Evolutionary conservation across 106 monocot genomes (phyloP).

Genomic region (Amphibolis antarctica): DNA sequence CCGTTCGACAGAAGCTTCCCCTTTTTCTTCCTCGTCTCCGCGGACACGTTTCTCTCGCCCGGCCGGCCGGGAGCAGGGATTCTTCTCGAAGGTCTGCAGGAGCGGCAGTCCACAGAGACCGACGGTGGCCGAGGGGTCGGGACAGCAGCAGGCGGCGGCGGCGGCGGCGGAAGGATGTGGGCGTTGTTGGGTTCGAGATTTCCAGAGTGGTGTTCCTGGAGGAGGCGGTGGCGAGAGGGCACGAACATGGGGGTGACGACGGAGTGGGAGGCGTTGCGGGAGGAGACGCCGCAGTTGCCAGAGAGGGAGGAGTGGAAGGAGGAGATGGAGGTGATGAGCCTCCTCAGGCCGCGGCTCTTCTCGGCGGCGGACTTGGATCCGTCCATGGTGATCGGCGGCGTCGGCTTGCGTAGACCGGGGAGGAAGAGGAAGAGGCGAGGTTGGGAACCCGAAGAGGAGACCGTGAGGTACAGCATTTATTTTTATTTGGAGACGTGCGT

Average conservation of each 20-base stretch:
- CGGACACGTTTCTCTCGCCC: conserved; percentile 3
- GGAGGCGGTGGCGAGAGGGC: conserved; percentile 11
- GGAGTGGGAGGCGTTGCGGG: conserved; percentile 6
- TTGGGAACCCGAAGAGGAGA: no score
- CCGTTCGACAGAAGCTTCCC: conserved; percentile 14
- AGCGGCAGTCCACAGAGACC: neutral
- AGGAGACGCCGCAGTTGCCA: conserved; percentile 4
- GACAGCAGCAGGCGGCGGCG: neutral
- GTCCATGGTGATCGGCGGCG: neutral
- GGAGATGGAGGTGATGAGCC: neutral
- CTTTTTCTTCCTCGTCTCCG: neutral
- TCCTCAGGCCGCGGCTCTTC: conserved; percentile 3
- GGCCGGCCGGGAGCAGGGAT: neutral
- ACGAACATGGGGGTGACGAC: conserved; percentile 7
- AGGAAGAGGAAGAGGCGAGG: no score
- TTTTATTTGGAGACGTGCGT: no score
- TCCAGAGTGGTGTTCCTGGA: neutral
- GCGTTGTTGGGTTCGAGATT: neutral
- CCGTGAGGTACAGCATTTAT: no score
- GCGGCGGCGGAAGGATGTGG: conserved; percentile 1
- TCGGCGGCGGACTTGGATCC: neutral
- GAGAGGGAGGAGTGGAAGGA: conserved; percentile 1
- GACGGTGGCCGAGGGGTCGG: conserved; percentile 1
- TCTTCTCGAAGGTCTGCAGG: neutral
- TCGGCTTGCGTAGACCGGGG: no score